Percentiles rank a stretch among this genome's conserved stretches.
These are phyloP conservation scores for Phytophthora megakarya DNA, from an alignment of 352 stramenopile genomes.

Conservation along the genomic window DNA sequence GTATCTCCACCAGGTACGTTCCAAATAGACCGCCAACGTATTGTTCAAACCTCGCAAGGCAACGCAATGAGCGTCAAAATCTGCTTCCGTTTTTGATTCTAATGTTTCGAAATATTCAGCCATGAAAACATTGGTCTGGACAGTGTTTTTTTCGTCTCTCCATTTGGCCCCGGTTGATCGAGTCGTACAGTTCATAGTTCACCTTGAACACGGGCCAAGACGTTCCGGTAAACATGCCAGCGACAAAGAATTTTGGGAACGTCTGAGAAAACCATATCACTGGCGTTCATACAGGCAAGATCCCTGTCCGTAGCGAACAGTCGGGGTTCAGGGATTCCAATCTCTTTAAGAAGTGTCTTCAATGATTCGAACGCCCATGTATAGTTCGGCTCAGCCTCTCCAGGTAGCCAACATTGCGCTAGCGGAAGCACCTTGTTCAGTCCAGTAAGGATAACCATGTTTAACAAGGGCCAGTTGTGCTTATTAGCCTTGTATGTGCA, in stretches of 20 bases:
- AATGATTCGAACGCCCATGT: not conserved
- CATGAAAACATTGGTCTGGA: conserved; percentile 3
- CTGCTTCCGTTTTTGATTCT: not conserved
- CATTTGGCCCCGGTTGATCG: not conserved
- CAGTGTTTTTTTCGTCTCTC: not conserved
- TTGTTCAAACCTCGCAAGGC: no score
- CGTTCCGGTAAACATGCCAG: not conserved
- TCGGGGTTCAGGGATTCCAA: not conserved
- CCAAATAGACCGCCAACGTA: no score
- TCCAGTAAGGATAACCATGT: conserved; percentile 1
- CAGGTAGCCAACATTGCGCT: conserved; percentile 11
- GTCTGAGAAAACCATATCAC: not conserved
- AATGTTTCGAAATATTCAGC: not conserved
- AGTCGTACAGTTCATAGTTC: not conserved
- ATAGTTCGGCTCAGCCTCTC: conserved; percentile 5
- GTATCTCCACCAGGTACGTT: no score
- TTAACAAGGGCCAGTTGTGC: conserved; percentile 1
- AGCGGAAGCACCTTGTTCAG: conserved; percentile 17
- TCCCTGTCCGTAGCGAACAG: conserved; percentile 6
- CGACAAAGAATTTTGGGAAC: not conserved
- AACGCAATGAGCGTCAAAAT: not conserved
- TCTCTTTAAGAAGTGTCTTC: not conserved
- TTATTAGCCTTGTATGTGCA: conserved; percentile 22
- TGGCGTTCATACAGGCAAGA: conserved; percentile 7
- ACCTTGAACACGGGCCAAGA: not conserved